Evolutionary conservation across 139 green algal genomes (phyloP).

Genomic region (Pseudopediastrum boryanum): DNA sequence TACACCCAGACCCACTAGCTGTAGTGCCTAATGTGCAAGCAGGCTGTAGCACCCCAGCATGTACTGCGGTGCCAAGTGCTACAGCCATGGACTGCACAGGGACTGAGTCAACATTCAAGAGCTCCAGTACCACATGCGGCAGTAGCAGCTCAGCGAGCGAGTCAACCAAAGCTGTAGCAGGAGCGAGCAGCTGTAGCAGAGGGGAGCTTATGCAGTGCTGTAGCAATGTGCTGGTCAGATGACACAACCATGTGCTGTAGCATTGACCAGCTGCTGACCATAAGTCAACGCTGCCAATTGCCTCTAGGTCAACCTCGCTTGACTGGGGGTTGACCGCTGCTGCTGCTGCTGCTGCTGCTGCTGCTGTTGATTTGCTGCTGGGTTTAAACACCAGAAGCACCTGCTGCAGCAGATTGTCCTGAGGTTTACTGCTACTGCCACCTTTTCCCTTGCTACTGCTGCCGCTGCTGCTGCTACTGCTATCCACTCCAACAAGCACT

Average conservation of each 20-base stretch:
- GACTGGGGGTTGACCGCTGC: slow-evolving; percentile 4
- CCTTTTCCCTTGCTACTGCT: not conserved
- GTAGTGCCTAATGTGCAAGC: not conserved
- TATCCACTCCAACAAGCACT: slow-evolving; percentile 10
- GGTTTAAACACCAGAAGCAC: not conserved
- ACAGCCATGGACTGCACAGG: not conserved
- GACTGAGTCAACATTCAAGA: slow-evolving; percentile 15
- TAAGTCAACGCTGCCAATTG: too few relatives aligned
- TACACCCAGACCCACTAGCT: not conserved
- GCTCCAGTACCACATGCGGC: slow-evolving; percentile 26
- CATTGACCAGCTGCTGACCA: slow-evolving; percentile 35
- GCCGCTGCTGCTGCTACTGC: not conserved
- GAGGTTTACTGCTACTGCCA: too few relatives aligned
- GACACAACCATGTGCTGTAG: slow-evolving; percentile 62
- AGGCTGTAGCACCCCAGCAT: slow-evolving; percentile 7
- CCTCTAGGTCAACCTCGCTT: too few relatives aligned
- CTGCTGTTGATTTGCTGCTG: not conserved
- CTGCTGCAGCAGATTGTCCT: not conserved
- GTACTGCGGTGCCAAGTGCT: slow-evolving; percentile 15
- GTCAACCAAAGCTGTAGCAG: not conserved
- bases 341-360: slow-evolving; percentile 8
- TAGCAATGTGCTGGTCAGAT: slow-evolving; percentile 57
- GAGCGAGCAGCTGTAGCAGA: slow-evolving; percentile 20
- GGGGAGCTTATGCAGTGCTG: slow-evolving; percentile 1
- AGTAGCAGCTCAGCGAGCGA: slow-evolving; percentile 33